Base-by-base conservation (phyloP, 2,329 filamentous ascomycete genomes). In the Microdochium trichocladiopsis region DNA sequence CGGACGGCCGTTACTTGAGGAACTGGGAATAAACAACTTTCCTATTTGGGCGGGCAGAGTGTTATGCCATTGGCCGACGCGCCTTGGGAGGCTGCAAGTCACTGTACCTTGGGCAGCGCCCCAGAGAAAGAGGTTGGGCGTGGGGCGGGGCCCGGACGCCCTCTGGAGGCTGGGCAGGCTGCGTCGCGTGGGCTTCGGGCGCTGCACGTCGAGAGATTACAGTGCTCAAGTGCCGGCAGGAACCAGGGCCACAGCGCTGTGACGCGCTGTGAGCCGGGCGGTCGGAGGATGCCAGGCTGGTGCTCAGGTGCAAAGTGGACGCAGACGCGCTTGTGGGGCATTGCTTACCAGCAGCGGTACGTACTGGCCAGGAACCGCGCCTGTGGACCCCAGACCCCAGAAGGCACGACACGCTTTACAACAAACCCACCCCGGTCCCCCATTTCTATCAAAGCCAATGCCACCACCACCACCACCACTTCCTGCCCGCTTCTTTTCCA, bases 11-110 rank as follows among this genome's bases (percentile, higher is more conserved):
- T 45, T 45, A 45, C 41, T 45, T 45, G 41, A 45, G 41, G 41
- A 45, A 45, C 41, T 22, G 41, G 41, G 18, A 45, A 45, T 45
- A 45, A 45, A 45, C 41, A 45, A 22, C 12, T 45, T 45, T 45
- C 41, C 41, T 45, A 8, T 45, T 45, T 45, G 41, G 41, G 41
- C 16, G 4, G 6, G 6, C 21, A 8, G 41, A 23, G 21, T 45
- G 41, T 45, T 45, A 45, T 45, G 41, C 41, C 41, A 45, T 45
- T 45, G 41, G 41, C 41, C n/a, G 41, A 45, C 41, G 41, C 41
- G 41, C 41, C 11, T 21, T 8, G 5, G n/a, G 41, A 45, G 41
- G 41, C 21, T 45, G 21, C 41, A 45, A 22, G 41, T 45, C 41
- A 45, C 41, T 22, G 41, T 45, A 45, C 41, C 22, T 45, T 45